phyloP scores from a whole-genome alignment of 805 yeast species.

The Sugiyamaella floridensis region DNA sequence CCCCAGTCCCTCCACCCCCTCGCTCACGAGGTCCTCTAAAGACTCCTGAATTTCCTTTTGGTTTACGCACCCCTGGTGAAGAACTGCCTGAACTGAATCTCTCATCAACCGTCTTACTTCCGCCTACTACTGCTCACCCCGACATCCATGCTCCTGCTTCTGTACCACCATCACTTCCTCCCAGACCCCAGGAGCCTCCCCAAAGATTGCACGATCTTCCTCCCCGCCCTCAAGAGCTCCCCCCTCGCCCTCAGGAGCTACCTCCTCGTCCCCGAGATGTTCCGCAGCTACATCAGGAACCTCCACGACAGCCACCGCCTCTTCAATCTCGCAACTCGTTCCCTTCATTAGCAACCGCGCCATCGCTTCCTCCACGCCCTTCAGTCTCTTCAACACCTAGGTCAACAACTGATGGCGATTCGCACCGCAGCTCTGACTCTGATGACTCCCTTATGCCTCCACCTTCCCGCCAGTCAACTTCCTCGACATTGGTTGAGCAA shows the following conservation, averaged over 20 bases:
- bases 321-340: conserved; percentile 1
- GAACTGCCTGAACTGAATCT: not conserved
- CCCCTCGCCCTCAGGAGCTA: not conserved
- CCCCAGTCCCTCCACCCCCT: not conserved
- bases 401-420: not conserved
- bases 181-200: not conserved
- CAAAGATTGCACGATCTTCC: not conserved
- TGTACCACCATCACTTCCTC: not conserved
- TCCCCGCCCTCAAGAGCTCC: not conserved
- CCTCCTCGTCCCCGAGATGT: not conserved
- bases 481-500: not conserved
- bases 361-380: not conserved
- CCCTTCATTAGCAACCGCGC: conserved; percentile 1
- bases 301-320: not conserved
- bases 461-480: not conserved
- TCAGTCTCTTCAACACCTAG: not conserved
- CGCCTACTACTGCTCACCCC: not conserved
- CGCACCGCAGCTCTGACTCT: not conserved
- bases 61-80: not conserved
- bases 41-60: not conserved
- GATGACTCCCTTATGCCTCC: not conserved
- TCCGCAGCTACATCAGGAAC: not conserved
- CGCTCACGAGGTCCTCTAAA: not conserved
- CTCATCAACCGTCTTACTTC: not conserved
- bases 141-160: not conserved